Evolutionary conservation across 164 flowering plant species (phyloP).

Genomic region (Stephania japonica): DNA sequence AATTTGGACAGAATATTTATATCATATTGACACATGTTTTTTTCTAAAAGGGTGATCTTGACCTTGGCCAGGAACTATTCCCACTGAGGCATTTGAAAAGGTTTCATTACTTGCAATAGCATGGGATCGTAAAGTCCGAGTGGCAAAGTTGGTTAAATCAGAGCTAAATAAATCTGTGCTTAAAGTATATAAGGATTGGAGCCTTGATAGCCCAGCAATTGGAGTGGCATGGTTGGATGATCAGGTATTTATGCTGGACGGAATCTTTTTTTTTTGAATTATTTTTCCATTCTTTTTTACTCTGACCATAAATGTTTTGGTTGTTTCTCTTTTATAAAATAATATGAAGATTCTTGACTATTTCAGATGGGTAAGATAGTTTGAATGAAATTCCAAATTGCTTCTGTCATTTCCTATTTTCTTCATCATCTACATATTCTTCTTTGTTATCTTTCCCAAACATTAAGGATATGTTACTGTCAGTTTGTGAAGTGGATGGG

Average conservation of each 20-base stretch:
- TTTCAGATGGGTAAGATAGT: too few species aligned
- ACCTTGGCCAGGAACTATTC: conserved; percentile 34
- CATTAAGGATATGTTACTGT: too few species aligned
- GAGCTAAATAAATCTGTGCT: conserved; percentile 77
- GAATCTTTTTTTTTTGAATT: not conserved
- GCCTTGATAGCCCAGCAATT: conserved; percentile 71
- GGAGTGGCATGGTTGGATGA: conserved; percentile 96
- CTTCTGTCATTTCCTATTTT: not conserved
- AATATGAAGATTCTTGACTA: too few species aligned
- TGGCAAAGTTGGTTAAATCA: conserved; percentile 81
- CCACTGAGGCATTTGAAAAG: conserved; percentile 44
- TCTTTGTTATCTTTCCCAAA: not conserved
- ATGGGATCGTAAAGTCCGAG: conserved; percentile 89
- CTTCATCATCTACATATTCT: not conserved
- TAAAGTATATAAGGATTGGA: conserved; percentile 69
- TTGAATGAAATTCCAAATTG: not conserved
- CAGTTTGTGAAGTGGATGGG: too few species aligned
- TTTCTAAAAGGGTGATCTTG: conserved; percentile 17
- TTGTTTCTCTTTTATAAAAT: not conserved
- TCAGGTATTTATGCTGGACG: conserved; percentile 44
- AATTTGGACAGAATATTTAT: conserved; percentile 1
- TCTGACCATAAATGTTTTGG: not conserved
- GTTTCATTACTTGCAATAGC: conserved; percentile 87
- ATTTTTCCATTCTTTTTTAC: not conserved
- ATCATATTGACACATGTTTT: conserved; percentile 4